Base-by-base conservation (phyloP, 352 stramenopile species). In the Labyrinthula sp. region DNA sequence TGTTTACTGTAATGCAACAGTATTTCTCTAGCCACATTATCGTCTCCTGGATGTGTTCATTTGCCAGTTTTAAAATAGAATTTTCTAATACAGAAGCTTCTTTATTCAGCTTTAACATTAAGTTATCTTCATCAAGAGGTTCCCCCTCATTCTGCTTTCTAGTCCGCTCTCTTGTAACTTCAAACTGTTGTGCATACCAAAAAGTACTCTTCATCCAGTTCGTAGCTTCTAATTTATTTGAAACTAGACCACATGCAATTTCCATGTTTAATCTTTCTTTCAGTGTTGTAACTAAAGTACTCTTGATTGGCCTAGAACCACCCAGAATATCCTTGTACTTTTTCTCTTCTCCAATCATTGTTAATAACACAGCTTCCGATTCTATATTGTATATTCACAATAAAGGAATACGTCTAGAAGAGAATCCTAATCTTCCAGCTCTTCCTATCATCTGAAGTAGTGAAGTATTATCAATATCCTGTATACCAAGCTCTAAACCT, bases 361-460 rank as follows among this genome's bases (percentile, higher is more conserved):
- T 82, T 35, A 98, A 73, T 12, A 99, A 85, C 57, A 89, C 89
- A 10, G 88, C 90, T 55, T 88, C 91, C 68, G 97, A 96, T 68
- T 97, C 95, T 29, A 73, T 78, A 45, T 92, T 82, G 58, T 93
- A 75, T 5, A 92, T 82, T 35, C 97, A 73, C 12, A 99, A 85
- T 57, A 89, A 89, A 10, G 88, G 89, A 24, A 93, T 68, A 25
- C 83, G 83, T 58, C 78, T 73, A 14, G 77, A 77, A 60, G 97
- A 88, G 57, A 95, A 88, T 30, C 92, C 67, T 17, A 68, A 77
- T 17, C 81, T 56, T 3, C 79, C 79, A 5, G 77, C 77, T 38
- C 78, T 60, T 6, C 81, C 81, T 60, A 97, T 95, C 89, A 99
- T 97, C 61, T 99, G 89, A n/a, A 98, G 58, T 24, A 98, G 66